A percentile compares a stretch with the other conserved stretches of the same genome.
Conservation (phyloP, 1,139 yeast genomes). For the Taiozyma sp. region DNA sequence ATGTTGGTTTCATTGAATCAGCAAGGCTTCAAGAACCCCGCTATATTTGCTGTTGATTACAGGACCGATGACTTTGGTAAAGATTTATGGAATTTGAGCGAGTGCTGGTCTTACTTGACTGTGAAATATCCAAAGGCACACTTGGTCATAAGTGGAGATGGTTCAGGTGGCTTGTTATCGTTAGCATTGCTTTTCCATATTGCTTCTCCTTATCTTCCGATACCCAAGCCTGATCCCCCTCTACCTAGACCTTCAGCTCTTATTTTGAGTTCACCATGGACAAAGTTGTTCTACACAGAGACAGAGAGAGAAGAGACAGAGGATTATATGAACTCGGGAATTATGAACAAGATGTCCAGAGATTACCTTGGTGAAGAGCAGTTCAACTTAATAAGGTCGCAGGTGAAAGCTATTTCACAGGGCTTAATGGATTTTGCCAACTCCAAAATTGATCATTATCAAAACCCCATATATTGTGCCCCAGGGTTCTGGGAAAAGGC, state of each 20-base stretch:
- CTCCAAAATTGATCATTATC: conserved; percentile 23
- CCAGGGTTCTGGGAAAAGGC: conserved; percentile 34
- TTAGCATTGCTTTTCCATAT: conserved; percentile 32
- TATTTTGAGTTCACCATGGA: conserved; percentile 35
- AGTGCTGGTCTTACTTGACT: conserved; percentile 28
- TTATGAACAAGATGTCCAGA: conserved; percentile 3
- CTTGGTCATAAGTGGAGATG: conserved; percentile 34
- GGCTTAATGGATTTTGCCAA: conserved; percentile 7
- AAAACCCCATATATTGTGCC: conserved; percentile 24
- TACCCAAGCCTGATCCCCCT: neutral
- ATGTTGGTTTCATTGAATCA: conserved; percentile 32
- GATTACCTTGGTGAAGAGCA: conserved; percentile 22
- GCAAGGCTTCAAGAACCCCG: conserved; percentile 41
- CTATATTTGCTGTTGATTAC: conserved; percentile 32
- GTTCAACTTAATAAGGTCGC: conserved; percentile 11
- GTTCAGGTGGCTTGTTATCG: conserved; percentile 37
- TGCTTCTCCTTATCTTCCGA: conserved; percentile 22
- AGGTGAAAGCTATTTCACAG: neutral
- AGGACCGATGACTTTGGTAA: conserved; percentile 23
- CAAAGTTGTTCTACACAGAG: conserved; percentile 14
- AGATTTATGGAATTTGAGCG: conserved; percentile 25
- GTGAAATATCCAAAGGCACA: conserved; percentile 23
- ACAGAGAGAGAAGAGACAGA: conserved; percentile 2
- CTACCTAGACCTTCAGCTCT: conserved; percentile 30
- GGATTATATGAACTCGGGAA: neutral